phyloP scores from a whole-genome alignment of 164 flowering plant species.

The Akebia trifoliata region DNA sequence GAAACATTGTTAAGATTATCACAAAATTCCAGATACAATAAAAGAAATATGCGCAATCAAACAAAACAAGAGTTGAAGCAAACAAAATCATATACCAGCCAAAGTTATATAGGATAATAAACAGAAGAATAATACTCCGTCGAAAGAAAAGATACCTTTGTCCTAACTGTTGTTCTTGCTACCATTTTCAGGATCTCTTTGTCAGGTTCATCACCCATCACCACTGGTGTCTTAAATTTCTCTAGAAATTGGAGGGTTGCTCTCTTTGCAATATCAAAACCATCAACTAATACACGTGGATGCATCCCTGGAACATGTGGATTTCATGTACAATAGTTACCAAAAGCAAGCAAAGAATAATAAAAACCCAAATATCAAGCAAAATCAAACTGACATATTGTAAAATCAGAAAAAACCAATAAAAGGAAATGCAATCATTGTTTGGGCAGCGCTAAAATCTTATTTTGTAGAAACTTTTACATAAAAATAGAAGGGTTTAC shows the following conservation, averaged over 20 bases:
- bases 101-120: neutral
- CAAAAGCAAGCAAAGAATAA: neutral
- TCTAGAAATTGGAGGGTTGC: slow-evolving; percentile 94
- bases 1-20: too few species aligned
- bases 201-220: slow-evolving; percentile 90
- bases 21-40: too few species aligned
- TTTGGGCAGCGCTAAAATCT: too few species aligned
- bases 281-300: slow-evolving; percentile 97
- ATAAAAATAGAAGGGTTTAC: too few species aligned
- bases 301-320: slow-evolving; percentile 70
- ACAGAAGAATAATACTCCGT: neutral
- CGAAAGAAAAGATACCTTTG: slow-evolving; percentile 54
- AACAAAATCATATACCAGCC: neutral
- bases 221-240: slow-evolving; percentile 87
- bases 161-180: slow-evolving; percentile 92
- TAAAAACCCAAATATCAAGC: neutral
- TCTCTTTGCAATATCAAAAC: slow-evolving; percentile 95
- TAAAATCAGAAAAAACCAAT: neutral
- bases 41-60: neutral
- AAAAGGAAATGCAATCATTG: too few species aligned
- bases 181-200: slow-evolving; percentile 94
- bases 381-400: neutral
- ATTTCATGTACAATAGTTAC: neutral
- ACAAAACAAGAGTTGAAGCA: neutral
- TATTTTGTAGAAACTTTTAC: too few species aligned